Evolutionary conservation across 1,139 yeast genomes (phyloP), one percentile per base, ranked within the genome.

Genomic region (Yamadazyma trypodendri): DNA sequence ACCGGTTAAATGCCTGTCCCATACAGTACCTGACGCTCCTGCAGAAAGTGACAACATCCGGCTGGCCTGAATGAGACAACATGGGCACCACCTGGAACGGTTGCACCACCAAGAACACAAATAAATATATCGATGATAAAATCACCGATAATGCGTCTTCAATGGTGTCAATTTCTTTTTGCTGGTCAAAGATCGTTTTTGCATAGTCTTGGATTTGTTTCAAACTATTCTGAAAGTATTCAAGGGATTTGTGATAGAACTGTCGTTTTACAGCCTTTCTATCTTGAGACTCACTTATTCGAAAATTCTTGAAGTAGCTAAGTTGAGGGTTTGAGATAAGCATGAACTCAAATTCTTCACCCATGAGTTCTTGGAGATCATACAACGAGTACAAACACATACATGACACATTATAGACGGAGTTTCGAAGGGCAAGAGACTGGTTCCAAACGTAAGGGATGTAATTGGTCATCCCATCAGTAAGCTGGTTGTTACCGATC

Each of bases 51-150:
- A 45, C 7, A 1, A 45, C 28, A 28, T 41, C 44, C 7, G 44
- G 39, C 14, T 25, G 44, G 10, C 31, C 34, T 9, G 54, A 56
- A 32, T 43, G 47, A 7, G 50, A 40, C 2, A 62, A 40, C 30
- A 64, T 41, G 1, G 68, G 65, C 14, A 60, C 38, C n/a, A 60
- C 37, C 15, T 46, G 43, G 37, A 55, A 56, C 2, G 69, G 68
- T 34, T 61, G 65, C 4, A 59, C 40, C 10, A 61, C 54, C 10
- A 62, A 37, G 38, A 54, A 63, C 8, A 62, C 49, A 39, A 48
- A 62, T 24, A 60, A 41, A 14, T 63, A 40, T 15, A 53, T 46
- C 4, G 56, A 49, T 3, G 62, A 51, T 2, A 55, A 36, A 6
- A 48, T 36, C 12, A 55, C 18, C 25, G 55, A 58, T 12, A 41